Percentiles rank a stretch among this genome's conserved stretches.
These are phyloP conservation scores for Solanum sitiens DNA, from an alignment of 257 asterid species.

Conservation along the genomic window DNA sequence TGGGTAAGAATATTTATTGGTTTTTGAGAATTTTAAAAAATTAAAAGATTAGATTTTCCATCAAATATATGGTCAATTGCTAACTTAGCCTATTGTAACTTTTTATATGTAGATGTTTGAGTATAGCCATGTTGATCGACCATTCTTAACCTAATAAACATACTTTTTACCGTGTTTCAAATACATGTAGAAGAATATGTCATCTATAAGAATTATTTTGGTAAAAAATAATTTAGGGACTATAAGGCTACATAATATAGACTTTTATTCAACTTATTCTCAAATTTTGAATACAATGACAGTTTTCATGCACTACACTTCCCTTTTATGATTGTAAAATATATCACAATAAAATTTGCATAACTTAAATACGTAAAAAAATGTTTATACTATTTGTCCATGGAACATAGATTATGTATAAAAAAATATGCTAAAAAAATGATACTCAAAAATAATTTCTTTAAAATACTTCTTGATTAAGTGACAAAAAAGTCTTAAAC, in stretches of 20 bases:
- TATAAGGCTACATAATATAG: no score
- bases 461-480: no score
- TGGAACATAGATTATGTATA: not conserved
- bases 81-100: not conserved
- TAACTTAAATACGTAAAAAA: not conserved
- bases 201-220: no score
- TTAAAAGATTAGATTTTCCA: not conserved
- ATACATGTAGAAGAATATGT: not conserved
- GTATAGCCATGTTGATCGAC: not conserved
- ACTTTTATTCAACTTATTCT: not conserved
- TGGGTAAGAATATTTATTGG: no score
- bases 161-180: not conserved
- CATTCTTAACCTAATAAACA: not conserved
- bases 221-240: not conserved
- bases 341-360: not conserved
- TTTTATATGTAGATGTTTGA: not conserved
- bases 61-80: not conserved
- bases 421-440: no score
- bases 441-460: no score
- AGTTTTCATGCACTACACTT: not conserved
- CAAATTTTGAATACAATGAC: no score
- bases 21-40: not conserved
- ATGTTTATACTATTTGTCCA: not conserved
- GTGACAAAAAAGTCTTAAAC: no score
- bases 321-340: no score